A percentile compares a stretch with the other conserved stretches of the same genome.
These are phyloP conservation scores for Talaromyces sp. DNA, from an alignment of 2,329 filamentous ascomycete genomes.

Conservation along the genomic window DNA sequence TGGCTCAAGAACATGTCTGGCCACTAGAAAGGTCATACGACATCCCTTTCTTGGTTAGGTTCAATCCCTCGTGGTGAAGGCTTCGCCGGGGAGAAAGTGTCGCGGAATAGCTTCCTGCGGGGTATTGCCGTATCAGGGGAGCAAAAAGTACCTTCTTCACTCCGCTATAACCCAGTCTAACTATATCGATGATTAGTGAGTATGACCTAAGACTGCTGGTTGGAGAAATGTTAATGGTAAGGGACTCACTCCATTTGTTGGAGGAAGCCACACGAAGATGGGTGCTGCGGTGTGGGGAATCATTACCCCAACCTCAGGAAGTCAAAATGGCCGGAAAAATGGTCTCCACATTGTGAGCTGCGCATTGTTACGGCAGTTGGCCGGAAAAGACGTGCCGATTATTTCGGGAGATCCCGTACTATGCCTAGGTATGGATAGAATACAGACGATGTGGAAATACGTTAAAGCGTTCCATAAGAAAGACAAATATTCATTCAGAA, in stretches of 20 bases:
- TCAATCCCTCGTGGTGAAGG: not conserved
- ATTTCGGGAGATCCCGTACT: not conserved
- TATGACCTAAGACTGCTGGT: not conserved
- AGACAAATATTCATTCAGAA: not conserved
- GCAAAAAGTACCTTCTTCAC: not conserved
- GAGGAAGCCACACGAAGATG: not conserved
- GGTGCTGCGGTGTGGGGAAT: not conserved
- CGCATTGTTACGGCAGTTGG: not conserved
- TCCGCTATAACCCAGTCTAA: not conserved
- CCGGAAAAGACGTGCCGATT: not conserved
- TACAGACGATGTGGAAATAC: not conserved
- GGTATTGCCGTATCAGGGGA: slow-evolving; percentile 1
- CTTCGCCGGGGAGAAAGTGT: slow-evolving; percentile 2
- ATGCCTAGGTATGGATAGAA: not conserved
- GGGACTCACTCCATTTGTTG: not conserved
- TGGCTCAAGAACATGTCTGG: not conserved
- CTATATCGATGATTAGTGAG: not conserved
- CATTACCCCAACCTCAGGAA: not conserved
- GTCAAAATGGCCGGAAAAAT: not conserved
- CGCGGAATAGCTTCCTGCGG: not conserved
- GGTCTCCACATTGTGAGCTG: not conserved
- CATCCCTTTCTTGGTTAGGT: not conserved
- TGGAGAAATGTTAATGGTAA: no score
- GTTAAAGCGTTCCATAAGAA: not conserved
- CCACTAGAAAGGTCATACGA: not conserved